phyloP scores from a whole-genome alignment of 2,329 filamentous ascomycete species.

The Aspergillus sp. region DNA sequence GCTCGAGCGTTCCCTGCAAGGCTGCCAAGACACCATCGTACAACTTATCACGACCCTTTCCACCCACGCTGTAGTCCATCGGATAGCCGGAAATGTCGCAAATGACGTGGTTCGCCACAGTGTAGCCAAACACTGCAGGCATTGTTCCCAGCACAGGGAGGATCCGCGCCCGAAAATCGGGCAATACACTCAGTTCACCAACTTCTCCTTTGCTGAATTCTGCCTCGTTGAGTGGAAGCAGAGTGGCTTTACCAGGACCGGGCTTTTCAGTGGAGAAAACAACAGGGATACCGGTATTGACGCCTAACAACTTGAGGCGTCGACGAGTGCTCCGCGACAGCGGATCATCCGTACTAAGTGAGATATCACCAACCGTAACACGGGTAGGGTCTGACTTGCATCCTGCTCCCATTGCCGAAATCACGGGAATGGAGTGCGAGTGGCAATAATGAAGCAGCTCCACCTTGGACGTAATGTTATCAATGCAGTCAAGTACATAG shows the following conservation, averaged over 20 bases:
- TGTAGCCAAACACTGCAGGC: constrained; percentile 94
- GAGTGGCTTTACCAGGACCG: constrained; percentile 84
- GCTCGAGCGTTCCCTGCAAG: constrained; percentile 78
- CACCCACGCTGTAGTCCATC: constrained; percentile 71
- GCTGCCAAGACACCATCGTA: constrained; percentile 79
- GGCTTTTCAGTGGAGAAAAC: constrained; percentile 92
- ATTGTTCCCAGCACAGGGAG: constrained; percentile 93
- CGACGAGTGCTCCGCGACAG: constrained; percentile 82
- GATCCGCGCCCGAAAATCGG: constrained; percentile 93
- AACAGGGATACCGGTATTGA: constrained; percentile 82
- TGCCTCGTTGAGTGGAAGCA: constrained; percentile 83
- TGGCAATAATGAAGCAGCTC: constrained; percentile 85
- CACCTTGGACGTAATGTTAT: constrained; percentile 98
- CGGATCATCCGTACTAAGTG: constrained; percentile 80
- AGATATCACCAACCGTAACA: constrained; percentile 89
- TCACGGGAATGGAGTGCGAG: constrained; percentile 73
- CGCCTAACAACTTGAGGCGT: constrained; percentile 71
- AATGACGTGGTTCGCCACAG: constrained; percentile 89
- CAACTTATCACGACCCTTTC: constrained; percentile 84
- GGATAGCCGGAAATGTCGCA: constrained; percentile 80
- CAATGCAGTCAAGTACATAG: constrained; percentile 95
- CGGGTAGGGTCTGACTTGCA: constrained; percentile 86
- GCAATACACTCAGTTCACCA: constrained; percentile 81
- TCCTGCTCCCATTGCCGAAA: constrained; percentile 94
- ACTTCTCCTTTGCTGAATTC: constrained; percentile 86